phyloP scores from a whole-genome alignment of 2,329 filamentous ascomycete species.

The Aureobasidium sp. region DNA sequence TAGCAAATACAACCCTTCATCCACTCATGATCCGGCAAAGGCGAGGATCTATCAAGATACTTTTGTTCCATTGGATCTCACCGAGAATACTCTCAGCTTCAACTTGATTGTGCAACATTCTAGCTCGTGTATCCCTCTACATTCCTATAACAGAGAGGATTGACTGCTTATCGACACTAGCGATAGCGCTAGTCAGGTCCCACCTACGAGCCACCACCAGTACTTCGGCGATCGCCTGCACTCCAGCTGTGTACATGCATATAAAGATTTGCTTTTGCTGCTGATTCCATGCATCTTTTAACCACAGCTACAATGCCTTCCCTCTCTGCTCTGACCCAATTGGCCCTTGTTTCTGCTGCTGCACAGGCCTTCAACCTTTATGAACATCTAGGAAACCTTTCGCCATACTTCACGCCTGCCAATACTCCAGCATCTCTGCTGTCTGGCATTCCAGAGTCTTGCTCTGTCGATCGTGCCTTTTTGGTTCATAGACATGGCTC shows the following conservation, averaged over 20 bases:
- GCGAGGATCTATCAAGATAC: no score
- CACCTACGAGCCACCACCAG: background rate
- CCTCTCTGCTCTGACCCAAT: background rate
- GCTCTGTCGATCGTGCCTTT: constrained; percentile 14
- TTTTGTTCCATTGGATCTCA: no score
- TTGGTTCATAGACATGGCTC: constrained; percentile 16
- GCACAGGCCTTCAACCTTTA: constrained; percentile 9
- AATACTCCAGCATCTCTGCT: constrained; percentile 11
- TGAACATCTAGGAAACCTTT: constrained; percentile 16
- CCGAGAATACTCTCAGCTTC: no score
- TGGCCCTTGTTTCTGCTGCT: background rate
- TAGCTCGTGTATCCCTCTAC: background rate
- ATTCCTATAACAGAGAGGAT: background rate
- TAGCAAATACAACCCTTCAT: no score
- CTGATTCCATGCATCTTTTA: background rate
- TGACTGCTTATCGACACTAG: constrained; percentile 7
- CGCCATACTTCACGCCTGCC: constrained; percentile 15
- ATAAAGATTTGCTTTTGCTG: background rate
- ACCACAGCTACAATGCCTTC: background rate
- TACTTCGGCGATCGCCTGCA: background rate
- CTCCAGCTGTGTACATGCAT: background rate
- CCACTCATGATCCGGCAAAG: no score
- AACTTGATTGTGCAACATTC: no score
- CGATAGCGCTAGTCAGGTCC: constrained; percentile 4
- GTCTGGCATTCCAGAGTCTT: constrained; percentile 14